Base-by-base conservation (phyloP, 805 yeast species). In the Metahyphopichia silvanorum region DNA sequence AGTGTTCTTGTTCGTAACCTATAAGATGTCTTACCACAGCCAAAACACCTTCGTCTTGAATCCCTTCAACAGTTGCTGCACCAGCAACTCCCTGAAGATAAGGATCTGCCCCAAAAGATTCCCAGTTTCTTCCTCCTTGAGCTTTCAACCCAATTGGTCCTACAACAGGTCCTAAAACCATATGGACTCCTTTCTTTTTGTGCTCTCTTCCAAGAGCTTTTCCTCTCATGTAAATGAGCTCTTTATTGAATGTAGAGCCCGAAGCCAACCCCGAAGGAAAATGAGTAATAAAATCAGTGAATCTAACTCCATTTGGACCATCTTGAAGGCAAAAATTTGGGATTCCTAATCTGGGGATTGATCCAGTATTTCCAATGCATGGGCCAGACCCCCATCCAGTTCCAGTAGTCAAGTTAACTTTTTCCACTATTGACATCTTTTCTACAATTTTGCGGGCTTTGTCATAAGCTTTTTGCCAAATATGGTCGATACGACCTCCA, bases 101-200 rank as follows among this genome's bases (percentile, higher is more conserved):
- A 2, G 84, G 82, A 48, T 78, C 84, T 4, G 77, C 58, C 6
- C 80, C 78, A 52, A 76, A 77, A 23, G 77, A 69, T 54, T 78
- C 83, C 81, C 82, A 77, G 52, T 72, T 74, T 42, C 83, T 60
- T 5, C 85, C 84, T 15, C 80, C 84, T 25, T 71, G 72, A 4
- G 82, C 83, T 44, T 77, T 72, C 21, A 66, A 59, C 0, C 84
- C 85, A 27, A 78, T 63, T 8, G 84, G 84, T 0, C 82, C 83
- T 24, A 74, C 60, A 3, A 64, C 61, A 1, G 84, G 85, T 0
- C 80, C 82, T 13, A 77, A 56, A 10, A 73, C 63, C 22, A 76
- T 61, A 46, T 77, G 71, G 11, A 74, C 76, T 16, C 82, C 82
- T 46, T 77, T 77, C 3, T 48, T 55, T 40, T 64, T 66, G 38